These are phyloP conservation scores for Pseudogymnoascus sp. DNA, from an alignment of 2,329 filamentous ascomycete species.

Conservation along the genomic window DNA sequence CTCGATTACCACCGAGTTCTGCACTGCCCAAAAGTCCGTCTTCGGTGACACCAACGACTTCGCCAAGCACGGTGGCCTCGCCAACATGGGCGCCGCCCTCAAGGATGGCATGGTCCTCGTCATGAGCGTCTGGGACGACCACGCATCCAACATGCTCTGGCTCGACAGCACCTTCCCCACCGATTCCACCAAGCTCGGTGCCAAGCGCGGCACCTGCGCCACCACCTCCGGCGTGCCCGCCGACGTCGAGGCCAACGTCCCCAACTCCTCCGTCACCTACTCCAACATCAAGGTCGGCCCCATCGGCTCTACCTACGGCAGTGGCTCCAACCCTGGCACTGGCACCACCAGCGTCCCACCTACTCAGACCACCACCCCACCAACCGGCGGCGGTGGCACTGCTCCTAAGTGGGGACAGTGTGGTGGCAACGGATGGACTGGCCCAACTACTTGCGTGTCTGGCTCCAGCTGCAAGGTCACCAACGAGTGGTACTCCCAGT, in stretches of 20 bases:
- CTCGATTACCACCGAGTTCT: slow-evolving; percentile 49
- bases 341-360: background rate
- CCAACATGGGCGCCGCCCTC: slow-evolving; percentile 46
- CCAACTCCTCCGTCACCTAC: slow-evolving; percentile 37
- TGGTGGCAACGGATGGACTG: slow-evolving; percentile 15
- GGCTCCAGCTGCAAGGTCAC: slow-evolving; percentile 14
- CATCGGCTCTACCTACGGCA: slow-evolving; percentile 25
- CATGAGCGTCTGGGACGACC: slow-evolving; percentile 48
- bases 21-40: slow-evolving; percentile 44
- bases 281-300: slow-evolving; percentile 28
- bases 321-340: background rate
- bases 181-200: slow-evolving; percentile 37
- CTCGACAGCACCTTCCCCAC: slow-evolving; percentile 59
- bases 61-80: slow-evolving; percentile 45
- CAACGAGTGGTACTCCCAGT: slow-evolving; percentile 24
- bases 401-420: slow-evolving; percentile 11
- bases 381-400: background rate
- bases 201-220: slow-evolving; percentile 46
- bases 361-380: background rate
- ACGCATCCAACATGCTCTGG: slow-evolving; percentile 64
- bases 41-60: slow-evolving; percentile 49
- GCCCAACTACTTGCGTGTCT: slow-evolving; percentile 18
- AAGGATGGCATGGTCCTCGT: slow-evolving; percentile 54
- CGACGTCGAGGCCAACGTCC: slow-evolving; percentile 38
- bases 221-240: slow-evolving; percentile 43